A percentile compares a stretch with the other conserved stretches of the same genome.
Conservation (phyloP, 495 filamentous ascomycete genomes). For the Podospora comata region DNA sequence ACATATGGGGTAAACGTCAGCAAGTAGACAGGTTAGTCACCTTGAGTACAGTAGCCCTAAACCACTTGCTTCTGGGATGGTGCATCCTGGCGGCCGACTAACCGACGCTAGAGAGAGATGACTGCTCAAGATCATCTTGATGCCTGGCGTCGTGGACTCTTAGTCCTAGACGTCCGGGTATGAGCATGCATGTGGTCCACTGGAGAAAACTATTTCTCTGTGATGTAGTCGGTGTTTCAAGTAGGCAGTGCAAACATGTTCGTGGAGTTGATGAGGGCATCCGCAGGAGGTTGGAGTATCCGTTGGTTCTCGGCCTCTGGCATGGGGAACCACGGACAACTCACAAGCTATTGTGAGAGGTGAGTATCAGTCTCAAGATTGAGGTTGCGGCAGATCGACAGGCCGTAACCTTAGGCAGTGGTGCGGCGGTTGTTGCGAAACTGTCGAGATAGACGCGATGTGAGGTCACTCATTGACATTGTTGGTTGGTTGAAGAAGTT, state of each 20-base stretch:
- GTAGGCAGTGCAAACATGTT: not conserved
- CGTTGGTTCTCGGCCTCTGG: not conserved
- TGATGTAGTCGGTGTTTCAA: not conserved
- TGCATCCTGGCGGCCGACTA: slow-evolving; percentile 10
- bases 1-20: not conserved
- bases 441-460: slow-evolving; percentile 2
- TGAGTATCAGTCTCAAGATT: not conserved
- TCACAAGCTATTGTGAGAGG: not conserved
- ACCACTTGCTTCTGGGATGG: not conserved
- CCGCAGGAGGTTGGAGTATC: not conserved
- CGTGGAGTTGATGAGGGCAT: not conserved
- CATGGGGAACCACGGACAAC: not conserved
- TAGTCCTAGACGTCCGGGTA: not conserved
- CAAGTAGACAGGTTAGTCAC: not conserved
- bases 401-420: not conserved
- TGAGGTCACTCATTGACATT: slow-evolving; percentile 1
- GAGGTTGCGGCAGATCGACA: slow-evolving; percentile 4
- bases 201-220: not conserved
- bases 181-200: slow-evolving; percentile 2
- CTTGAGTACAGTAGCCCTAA: not conserved
- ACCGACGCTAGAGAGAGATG: slow-evolving; percentile 3
- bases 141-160: not conserved
- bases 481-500: not conserved
- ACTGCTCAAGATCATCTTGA: not conserved
- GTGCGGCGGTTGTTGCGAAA: slow-evolving; percentile 4